These are phyloP conservation scores for Penicillium cinerascens DNA, from an alignment of 495 filamentous ascomycete species.

Conservation along the genomic window DNA sequence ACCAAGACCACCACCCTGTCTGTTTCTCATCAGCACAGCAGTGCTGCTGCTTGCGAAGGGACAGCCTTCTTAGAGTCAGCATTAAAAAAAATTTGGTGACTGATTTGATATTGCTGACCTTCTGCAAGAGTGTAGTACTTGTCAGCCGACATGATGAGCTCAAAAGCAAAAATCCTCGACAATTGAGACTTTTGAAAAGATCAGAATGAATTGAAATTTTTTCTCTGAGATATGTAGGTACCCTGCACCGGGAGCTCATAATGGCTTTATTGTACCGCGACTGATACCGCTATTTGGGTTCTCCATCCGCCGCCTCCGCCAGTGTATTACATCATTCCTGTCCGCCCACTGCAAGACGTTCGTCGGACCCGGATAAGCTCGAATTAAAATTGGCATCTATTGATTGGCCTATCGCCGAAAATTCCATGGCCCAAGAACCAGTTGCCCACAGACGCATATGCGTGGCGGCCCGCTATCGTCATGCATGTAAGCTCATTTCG, in stretches of 20 bases:
- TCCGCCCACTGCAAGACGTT: neutral
- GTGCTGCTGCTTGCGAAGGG: constrained; percentile 31
- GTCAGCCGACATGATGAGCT: neutral
- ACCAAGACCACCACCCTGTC: constrained; percentile 26
- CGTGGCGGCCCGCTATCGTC: neutral
- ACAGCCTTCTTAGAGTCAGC: constrained; percentile 4
- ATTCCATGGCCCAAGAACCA: neutral
- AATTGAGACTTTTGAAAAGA: neutral
- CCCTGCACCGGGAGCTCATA: neutral
- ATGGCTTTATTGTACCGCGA: neutral
- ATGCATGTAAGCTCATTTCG: neutral
- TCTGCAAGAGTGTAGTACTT: constrained; percentile 8
- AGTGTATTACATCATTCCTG: neutral
- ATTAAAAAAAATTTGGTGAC: neutral
- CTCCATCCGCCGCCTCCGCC: neutral
- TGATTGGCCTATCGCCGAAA: neutral
- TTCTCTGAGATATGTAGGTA: neutral
- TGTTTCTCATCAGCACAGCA: constrained; percentile 25
- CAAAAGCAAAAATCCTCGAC: neutral
- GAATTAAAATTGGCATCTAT: no score
- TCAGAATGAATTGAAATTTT: neutral
- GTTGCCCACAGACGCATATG: neutral
- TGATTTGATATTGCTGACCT: neutral
- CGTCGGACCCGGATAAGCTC: neutral
- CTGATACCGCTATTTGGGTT: neutral